Conservation (phyloP, 139 green algal genomes). For the Volvox africanus region DNA sequence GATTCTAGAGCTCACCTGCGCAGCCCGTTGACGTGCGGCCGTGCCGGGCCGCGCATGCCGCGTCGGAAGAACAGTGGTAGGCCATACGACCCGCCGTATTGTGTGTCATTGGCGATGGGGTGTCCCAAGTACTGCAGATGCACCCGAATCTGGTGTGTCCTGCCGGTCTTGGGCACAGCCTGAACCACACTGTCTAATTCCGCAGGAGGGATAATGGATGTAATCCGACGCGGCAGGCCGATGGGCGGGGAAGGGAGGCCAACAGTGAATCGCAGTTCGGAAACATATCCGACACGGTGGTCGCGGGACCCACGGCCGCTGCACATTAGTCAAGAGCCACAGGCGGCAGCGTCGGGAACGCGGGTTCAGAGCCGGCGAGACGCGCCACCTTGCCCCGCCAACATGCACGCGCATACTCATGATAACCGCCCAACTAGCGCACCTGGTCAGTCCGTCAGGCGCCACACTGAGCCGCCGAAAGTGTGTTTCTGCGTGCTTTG, state of each 20-base stretch:
- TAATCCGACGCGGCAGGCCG: too few relatives aligned
- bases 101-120: conserved; percentile 80
- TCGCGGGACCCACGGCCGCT: too few relatives aligned
- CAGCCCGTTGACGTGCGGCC: conserved; percentile 44
- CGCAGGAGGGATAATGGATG: not conserved
- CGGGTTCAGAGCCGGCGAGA: too few relatives aligned
- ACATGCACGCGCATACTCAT: too few relatives aligned
- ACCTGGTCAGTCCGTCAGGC: conserved; percentile 71
- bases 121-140: conserved; percentile 77
- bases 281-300: too few relatives aligned
- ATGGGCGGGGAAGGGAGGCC: not conserved
- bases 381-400: too few relatives aligned
- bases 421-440: not conserved
- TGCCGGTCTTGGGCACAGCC: conserved; percentile 66
- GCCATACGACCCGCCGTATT: conserved; percentile 73
- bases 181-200: conserved; percentile 48
- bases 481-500: conserved; percentile 52
- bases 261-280: not conserved
- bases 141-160: conserved; percentile 86
- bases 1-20: not conserved
- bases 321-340: too few relatives aligned
- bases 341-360: too few relatives aligned
- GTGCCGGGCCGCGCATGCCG: conserved; percentile 38
- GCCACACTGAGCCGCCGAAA: conserved; percentile 68
- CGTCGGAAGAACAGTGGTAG: conserved; percentile 55